A percentile compares a stretch with the other conserved stretches of the same genome.
Conservation (phyloP, 176 grass and related monocot genomes). For the Canna indica region DNA sequence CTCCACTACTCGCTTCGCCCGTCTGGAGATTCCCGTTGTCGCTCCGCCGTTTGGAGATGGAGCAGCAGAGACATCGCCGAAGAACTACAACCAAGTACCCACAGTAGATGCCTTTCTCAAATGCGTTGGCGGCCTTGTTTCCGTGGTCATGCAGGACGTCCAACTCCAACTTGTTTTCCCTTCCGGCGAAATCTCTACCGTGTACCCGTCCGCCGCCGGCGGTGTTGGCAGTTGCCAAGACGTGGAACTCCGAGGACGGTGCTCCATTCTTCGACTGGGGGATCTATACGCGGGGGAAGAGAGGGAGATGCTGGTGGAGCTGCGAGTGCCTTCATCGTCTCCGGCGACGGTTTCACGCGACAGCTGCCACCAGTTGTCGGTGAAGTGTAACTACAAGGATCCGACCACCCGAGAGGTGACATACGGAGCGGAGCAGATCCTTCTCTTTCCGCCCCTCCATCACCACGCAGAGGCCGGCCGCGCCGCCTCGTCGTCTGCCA, state of each 20-base stretch:
- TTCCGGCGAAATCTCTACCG: conserved; percentile 57
- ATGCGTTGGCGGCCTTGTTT: conserved; percentile 60
- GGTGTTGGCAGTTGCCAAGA: conserved; percentile 15
- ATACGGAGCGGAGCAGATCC: conserved; percentile 33
- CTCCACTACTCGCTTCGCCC: conserved; percentile 50
- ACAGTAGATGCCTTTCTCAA: conserved; percentile 60
- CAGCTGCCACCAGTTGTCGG: conserved; percentile 35
- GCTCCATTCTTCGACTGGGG: conserved; percentile 32
- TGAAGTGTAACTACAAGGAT: conserved; percentile 53
- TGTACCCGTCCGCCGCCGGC: conserved; percentile 54
- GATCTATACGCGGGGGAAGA: conserved; percentile 92
- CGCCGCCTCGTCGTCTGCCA: not conserved
- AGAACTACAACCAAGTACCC: not conserved
- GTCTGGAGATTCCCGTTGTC: conserved; percentile 70
- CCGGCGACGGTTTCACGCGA: not conserved
- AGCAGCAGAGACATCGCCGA: conserved; percentile 8
- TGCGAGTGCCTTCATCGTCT: conserved; percentile 39
- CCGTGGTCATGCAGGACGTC: conserved; percentile 89
- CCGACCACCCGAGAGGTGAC: conserved; percentile 38
- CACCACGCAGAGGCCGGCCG: not conserved
- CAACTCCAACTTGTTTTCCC: conserved; percentile 49
- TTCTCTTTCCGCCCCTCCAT: conserved; percentile 43
- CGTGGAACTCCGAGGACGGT: not conserved
- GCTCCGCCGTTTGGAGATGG: not conserved
- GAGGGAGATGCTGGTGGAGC: conserved; percentile 77